These are phyloP conservation scores for Benincasa hispida DNA, from an alignment of 306 rosid genomes.

Conservation along the genomic window DNA sequence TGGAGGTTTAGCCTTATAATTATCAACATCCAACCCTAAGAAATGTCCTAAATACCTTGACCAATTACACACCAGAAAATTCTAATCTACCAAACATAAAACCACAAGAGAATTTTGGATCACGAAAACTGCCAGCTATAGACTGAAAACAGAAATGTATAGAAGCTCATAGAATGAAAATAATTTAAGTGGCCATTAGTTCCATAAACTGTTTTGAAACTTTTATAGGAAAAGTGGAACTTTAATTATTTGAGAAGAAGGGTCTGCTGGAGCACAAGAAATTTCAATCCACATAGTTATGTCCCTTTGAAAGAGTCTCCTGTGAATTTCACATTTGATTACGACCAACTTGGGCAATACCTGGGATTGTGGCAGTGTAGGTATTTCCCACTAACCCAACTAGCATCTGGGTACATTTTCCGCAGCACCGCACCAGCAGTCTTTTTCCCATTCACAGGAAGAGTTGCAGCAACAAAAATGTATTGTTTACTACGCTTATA, in stretches of 20 bases:
- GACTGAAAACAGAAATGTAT: background rate
- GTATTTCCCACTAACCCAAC: conserved; percentile 81
- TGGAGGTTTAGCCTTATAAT: background rate
- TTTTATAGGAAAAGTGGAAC: background rate
- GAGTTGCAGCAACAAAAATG: conserved; percentile 94
- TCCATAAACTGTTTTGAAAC: background rate
- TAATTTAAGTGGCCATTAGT: background rate
- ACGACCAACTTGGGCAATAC: conserved; percentile 21
- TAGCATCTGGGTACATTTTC: conserved; percentile 74
- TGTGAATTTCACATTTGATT: background rate
- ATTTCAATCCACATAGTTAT: background rate
- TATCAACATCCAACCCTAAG: background rate
- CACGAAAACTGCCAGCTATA: background rate
- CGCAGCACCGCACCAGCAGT: conserved; percentile 77
- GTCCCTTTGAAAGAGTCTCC: background rate
- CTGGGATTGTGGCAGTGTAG: conserved; percentile 95
- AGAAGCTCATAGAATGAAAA: background rate
- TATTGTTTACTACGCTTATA: conserved; percentile 83
- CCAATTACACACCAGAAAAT: background rate
- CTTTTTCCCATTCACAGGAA: conserved; percentile 90
- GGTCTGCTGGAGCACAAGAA: background rate
- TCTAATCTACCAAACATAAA: background rate
- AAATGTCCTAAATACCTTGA: background rate
- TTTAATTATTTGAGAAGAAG: background rate
- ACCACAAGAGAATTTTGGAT: background rate